Conservation (phyloP, 352 stramenopile species). For the Pythium rishiriense region DNA sequence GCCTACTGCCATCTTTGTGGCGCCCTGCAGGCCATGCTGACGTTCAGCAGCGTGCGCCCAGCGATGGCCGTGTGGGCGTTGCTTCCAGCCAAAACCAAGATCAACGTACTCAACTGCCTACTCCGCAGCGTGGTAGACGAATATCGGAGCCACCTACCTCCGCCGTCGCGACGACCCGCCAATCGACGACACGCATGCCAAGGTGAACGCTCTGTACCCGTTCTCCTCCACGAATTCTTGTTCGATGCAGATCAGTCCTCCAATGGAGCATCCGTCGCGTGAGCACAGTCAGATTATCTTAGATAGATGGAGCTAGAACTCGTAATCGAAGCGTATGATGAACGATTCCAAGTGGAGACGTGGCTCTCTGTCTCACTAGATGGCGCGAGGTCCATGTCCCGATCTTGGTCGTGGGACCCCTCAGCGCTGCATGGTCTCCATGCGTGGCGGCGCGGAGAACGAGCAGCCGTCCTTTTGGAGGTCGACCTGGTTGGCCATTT, state of each 20-base stretch:
- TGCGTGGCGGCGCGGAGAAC: slow-evolving; percentile 8
- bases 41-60: slow-evolving; percentile 1
- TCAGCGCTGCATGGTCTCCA: slow-evolving; percentile 25
- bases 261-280: neutral
- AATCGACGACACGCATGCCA: neutral
- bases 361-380: no score
- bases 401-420: no score
- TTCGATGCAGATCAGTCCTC: neutral
- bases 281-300: no score
- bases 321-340: no score
- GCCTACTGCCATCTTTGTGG: neutral
- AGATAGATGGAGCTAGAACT: no score
- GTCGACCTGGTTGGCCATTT: slow-evolving; percentile 26
- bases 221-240: neutral
- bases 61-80: neutral
- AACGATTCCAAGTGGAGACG: no score
- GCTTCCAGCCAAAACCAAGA: neutral
- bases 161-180: neutral
- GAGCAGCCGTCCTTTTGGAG: slow-evolving; percentile 24
- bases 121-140: neutral
- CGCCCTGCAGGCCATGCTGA: neutral
- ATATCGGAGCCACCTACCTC: neutral
- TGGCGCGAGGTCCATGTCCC: no score
- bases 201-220: neutral
- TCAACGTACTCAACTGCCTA: neutral